Conservation (phyloP, 148 eudicot genomes). For the Tetragonia tetragonoides region DNA sequence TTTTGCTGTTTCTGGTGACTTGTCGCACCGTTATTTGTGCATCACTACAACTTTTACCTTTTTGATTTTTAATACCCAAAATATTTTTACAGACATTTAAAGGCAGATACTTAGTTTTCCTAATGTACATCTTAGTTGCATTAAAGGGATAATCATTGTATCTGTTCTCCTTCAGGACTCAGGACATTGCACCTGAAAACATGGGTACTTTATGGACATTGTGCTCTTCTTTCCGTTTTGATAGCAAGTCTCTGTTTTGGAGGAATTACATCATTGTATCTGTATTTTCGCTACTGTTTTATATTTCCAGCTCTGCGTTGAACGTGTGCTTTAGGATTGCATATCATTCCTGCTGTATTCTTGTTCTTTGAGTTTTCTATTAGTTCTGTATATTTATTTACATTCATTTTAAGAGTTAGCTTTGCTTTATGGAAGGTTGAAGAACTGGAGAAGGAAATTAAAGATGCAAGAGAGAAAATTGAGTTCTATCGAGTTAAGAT, state of each 20-base stretch:
- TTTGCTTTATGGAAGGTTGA: constrained; percentile 50
- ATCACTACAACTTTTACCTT: no score
- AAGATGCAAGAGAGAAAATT: constrained; percentile 77
- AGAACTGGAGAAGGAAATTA: constrained; percentile 90
- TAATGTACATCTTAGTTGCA: no score
- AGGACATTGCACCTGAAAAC: no score
- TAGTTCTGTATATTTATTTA: neutral
- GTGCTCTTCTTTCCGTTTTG: no score
- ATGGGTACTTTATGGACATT: no score
- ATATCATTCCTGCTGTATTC: neutral
- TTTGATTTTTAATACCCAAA: no score
- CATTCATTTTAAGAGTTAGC: constrained; percentile 11
- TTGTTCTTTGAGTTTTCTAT: neutral
- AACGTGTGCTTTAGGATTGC: neutral
- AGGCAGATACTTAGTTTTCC: no score
- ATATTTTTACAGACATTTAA: no score
- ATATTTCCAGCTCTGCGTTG: neutral
- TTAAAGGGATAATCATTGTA: no score
- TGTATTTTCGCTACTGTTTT: neutral
- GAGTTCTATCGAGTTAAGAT: constrained; percentile 87
- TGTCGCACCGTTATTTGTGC: no score
- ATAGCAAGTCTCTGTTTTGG: neutral
- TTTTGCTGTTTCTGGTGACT: no score
- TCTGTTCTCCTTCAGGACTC: no score
- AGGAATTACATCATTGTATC: neutral